Evolutionary conservation across 139 green algal species (phyloP), one percentile per base, ranked within the genome.

Genomic region (Chlamydomonas incerta): DNA sequence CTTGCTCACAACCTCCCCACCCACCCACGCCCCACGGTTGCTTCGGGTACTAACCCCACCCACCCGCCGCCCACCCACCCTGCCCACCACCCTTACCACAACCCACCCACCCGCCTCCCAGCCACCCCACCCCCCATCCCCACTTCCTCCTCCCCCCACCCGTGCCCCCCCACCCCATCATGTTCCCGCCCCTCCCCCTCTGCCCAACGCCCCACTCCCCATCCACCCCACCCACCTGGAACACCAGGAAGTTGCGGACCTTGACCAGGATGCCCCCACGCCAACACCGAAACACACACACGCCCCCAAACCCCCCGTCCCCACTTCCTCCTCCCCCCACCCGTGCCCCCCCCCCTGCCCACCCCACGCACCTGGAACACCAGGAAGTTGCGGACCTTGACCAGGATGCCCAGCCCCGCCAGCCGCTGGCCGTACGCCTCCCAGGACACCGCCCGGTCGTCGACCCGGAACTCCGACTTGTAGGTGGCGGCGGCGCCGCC

Each of bases 211-310:
- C n/a, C n/a, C n/a, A n/a, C n/a, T n/a, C 2, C 26, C 63, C 23
- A 2, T 21, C 60, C 23, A n/a, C 17, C 60, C 20, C 55, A 6
- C 74, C 24, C 46, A 97, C 94, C 94, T 99, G 98, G 87, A 99
- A 99, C 0, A 99, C 97, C 28, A 99, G 90, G 90, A 99, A 99
- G 91, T 99, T 99, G 35, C 97, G 92, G 35, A 97, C 97, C 72
- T 98, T 98, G 63, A 99, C 95, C 17, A 99, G 92, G 73, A 99
- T 97, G 65, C 97, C 96, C 76, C n/a, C n/a, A n/a, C n/a, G n/a
- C n/a, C n/a, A n/a, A n/a, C n/a, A n/a, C n/a, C n/a, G n/a, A n/a
- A n/a, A n/a, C n/a, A n/a, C n/a, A n/a, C n/a, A n/a, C n/a, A n/a
- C n/a, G n/a, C n/a, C n/a, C n/a, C n/a, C n/a, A n/a, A n/a, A n/a